Conservation (phyloP, 441 rosid genomes). For the Adansonia gregorii region DNA sequence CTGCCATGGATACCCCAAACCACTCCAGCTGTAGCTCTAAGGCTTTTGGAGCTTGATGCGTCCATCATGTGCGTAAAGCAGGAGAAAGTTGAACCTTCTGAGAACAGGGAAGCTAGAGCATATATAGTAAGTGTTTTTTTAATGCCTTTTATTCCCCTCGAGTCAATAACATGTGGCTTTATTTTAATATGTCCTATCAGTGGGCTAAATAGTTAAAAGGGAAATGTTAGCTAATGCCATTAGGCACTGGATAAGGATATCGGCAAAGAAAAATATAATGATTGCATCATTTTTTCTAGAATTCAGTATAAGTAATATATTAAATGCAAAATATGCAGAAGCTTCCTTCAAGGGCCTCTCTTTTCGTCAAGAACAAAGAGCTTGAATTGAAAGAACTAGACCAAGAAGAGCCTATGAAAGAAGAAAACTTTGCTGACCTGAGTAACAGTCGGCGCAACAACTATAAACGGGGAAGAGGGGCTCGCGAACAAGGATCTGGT, state of each 20-base stretch:
- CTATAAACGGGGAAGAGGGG: slow-evolving; percentile 64
- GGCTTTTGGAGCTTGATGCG: slow-evolving; percentile 84
- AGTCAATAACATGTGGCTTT: not conserved
- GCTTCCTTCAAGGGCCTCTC: slow-evolving; percentile 57
- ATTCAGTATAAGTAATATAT: no score
- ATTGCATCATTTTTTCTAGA: no score
- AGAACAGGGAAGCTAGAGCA: slow-evolving; percentile 46
- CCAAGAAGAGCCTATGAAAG: slow-evolving; percentile 37
- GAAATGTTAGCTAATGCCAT: no score
- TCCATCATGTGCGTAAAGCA: slow-evolving; percentile 59
- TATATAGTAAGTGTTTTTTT: slow-evolving; percentile 45
- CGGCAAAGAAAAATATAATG: no score
- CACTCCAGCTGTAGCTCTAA: slow-evolving; percentile 76
- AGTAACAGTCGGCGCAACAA: slow-evolving; percentile 41
- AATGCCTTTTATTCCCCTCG: not conserved
- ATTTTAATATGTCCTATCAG: slow-evolving; percentile 1
- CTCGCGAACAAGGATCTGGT: slow-evolving; percentile 59
- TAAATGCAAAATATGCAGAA: slow-evolving; percentile 48
- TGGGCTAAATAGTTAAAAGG: not conserved
- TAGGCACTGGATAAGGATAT: no score
- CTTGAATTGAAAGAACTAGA: slow-evolving; percentile 41
- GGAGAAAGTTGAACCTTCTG: slow-evolving; percentile 50
- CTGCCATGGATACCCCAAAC: slow-evolving; percentile 96
- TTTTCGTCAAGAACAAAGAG: slow-evolving; percentile 49
- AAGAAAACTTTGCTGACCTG: slow-evolving; percentile 46